Percentiles rank a stretch among this genome's conserved stretches.
phyloP scores from a whole-genome alignment of 495 filamentous ascomycete species.

The Evansstolkia leycettana region DNA sequence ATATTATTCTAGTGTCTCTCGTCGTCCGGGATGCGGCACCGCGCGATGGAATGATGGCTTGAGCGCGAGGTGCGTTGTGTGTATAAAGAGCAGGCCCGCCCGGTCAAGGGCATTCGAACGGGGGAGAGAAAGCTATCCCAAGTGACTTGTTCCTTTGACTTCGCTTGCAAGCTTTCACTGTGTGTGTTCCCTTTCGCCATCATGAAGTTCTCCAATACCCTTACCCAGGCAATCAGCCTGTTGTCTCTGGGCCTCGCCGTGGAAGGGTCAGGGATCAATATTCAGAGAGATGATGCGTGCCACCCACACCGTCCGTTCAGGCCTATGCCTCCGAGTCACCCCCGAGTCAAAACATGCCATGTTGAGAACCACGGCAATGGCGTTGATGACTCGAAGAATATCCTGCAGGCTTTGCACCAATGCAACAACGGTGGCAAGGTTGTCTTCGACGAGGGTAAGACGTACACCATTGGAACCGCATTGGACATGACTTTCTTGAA shows the following conservation, averaged over 20 bases:
- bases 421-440: constrained; percentile 60
- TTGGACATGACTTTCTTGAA: constrained; percentile 52
- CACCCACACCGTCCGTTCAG: constrained; percentile 21
- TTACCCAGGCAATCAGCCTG: constrained; percentile 16
- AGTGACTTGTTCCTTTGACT: constrained; percentile 3
- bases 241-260: constrained; percentile 11
- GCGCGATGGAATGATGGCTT: too few relatives aligned
- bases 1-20: too few relatives aligned
- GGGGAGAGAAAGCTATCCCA: constrained; percentile 3
- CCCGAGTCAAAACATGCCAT: constrained; percentile 22
- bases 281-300: constrained; percentile 16
- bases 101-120: neutral
- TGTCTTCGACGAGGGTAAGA: constrained; percentile 42
- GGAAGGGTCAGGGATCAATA: constrained; percentile 11
- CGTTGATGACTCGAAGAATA: constrained; percentile 44
- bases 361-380: constrained; percentile 27
- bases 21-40: too few relatives aligned
- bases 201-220: constrained; percentile 22
- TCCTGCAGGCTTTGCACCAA: constrained; percentile 43
- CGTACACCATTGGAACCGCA: constrained; percentile 54
- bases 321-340: constrained; percentile 20
- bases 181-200: constrained; percentile 3
- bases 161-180: too few relatives aligned
- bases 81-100: neutral
- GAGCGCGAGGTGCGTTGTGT: neutral